Evolutionary conservation across 192 early-diverging fungal genomes (phyloP), one percentile per base, ranked within the genome.

Genomic region (Mortierella antarctica): DNA sequence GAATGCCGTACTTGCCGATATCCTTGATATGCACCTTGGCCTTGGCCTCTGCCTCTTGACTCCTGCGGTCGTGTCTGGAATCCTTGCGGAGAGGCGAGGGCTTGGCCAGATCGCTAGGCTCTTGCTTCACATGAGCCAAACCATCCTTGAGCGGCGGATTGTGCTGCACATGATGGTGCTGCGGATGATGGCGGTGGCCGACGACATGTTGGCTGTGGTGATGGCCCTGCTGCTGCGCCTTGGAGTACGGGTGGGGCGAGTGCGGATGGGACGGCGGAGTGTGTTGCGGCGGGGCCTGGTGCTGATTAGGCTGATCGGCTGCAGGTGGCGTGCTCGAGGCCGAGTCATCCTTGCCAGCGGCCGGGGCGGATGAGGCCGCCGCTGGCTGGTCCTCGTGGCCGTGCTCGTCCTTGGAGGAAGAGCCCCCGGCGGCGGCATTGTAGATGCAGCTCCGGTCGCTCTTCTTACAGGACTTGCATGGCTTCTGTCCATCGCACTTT

Each of bases 401-500:
- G 10, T 67, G 74, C 39, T 79, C 69, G 40, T 76, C 74, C 49
- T 48, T 76, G 53, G 61, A 44, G 12, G 54, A 20, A 17, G 67
- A 39, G 7, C 57, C 53, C n/a, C 57, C 42, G 14, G 65, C 49
- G 10, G 67, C 47, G 40, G 70, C 57, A 42, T 71, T 71, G 77
- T 80, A 80, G 65, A 80, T 49, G 52, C 77, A 80, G 48, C 59
- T 80, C 17, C 77, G 57, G 57, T 80, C 77, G 51, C 69, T 71
- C 41, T 80, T 80, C 49, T 80, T 71, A 42, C 77, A 80, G 23
- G 77, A 71, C 50, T 80, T 80, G 67, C 84, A 85, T 18, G 84
- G 84, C 49, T 75, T 77, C 55, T 76, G 74, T 18, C 84, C 84
- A 62, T 85, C 80, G 57, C 84, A 85, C 66, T 85, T 85, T 42